phyloP scores from a whole-genome alignment of 441 rosid genomes.

The Bruguiera hainesii region DNA sequence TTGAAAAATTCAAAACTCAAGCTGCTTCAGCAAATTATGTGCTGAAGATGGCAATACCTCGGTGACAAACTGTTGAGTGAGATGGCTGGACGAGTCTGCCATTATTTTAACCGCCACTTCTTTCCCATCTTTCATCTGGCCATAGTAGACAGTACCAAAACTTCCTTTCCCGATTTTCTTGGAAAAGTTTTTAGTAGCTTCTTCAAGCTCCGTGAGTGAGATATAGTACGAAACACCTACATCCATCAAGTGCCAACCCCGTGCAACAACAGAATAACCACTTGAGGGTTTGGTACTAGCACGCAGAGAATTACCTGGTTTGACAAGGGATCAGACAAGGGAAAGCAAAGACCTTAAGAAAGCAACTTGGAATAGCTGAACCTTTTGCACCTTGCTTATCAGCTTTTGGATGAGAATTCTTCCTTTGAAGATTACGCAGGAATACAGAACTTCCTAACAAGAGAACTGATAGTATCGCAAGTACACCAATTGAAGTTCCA shows the following conservation, averaged over 20 bases:
- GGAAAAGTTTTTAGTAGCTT: slow-evolving; percentile 66
- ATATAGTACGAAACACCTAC: slow-evolving; percentile 77
- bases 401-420: slow-evolving; percentile 25
- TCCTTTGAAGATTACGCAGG: slow-evolving; percentile 34
- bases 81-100: slow-evolving; percentile 59
- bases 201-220: slow-evolving; percentile 64
- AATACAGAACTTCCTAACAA: slow-evolving; percentile 50
- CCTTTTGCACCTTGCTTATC: slow-evolving; percentile 45
- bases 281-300: slow-evolving; percentile 45
- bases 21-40: not conserved
- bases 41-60: slow-evolving; percentile 46
- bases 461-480: slow-evolving; percentile 47
- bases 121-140: slow-evolving; percentile 90
- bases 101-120: slow-evolving; percentile 90
- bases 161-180: slow-evolving; percentile 91
- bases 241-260: slow-evolving; percentile 65
- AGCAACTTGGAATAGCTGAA: slow-evolving; percentile 8
- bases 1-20: not conserved
- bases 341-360: slow-evolving; percentile 7
- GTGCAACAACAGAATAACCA: slow-evolving; percentile 48
- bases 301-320: slow-evolving; percentile 47
- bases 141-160: slow-evolving; percentile 85
- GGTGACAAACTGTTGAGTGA: slow-evolving; percentile 78
- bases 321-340: slow-evolving; percentile 13
- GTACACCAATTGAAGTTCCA: slow-evolving; percentile 53